Base-by-base conservation (phyloP, 345 rosid genomes). In the Populus deltoides region DNA sequence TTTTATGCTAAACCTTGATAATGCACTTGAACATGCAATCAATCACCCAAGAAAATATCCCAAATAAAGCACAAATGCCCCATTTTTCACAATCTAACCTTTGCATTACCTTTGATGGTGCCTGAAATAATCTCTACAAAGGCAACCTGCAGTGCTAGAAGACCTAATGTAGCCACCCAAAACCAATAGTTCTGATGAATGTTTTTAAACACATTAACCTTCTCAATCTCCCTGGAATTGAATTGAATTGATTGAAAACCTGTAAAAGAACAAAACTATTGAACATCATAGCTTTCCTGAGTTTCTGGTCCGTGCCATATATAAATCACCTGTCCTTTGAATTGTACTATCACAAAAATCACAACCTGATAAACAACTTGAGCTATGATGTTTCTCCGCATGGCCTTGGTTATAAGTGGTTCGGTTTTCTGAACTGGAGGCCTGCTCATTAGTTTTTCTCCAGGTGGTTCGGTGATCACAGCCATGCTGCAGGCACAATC, bases 201-300 rank as follows among this genome's bases (percentile, higher is more conserved):
- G 72, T 41, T 38, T 18, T 36, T 13, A 6, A 43, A 6, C 35
- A 61, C 45, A 61, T 81, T 76, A 31, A 75, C 43, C 51, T 53
- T 78, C 17, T n/a, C 8, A 1, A 72, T 29, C 62, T 38, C 15
- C 76, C 78, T 78, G 70, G 31, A 67, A 2, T 68, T 70, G 33
- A 67, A 2, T 68, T 70, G 33, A 81, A 76, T 51, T 31, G 80
- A 69, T 78, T 72, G 75, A 78, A 68, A 20, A 84, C 45, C 74
- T 84, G 86, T 69, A 80, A 75, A 17, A 81, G 66, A 20, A 73
- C 35, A 76, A 84, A 81, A 41, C 29, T 47, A 22, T 31, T 79
- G 72, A 73, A 81, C 79, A 74, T 71, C 73, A 79, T 15, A 11
- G 78, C 24, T 61, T 71, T 69, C 65, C 65, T 69, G 17, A 36